Conservation (phyloP, 1,284 basidiomycete genomes). For the Neolentinus lepideus region DNA sequence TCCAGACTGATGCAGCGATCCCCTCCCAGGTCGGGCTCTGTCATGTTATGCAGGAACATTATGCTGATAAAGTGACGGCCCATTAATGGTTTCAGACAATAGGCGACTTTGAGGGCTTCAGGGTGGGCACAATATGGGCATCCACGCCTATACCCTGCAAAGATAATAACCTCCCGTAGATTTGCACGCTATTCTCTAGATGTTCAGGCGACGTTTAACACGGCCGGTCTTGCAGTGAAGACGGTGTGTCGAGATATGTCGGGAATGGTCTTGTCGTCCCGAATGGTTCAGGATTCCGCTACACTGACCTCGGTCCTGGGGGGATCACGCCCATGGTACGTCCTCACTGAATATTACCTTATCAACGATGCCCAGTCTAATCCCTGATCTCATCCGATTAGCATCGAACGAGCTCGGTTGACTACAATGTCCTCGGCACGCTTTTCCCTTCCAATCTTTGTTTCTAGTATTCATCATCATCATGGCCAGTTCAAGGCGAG, state of each 20-base stretch:
- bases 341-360: neutral
- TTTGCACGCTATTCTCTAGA: constrained; percentile 3
- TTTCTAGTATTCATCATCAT: neutral
- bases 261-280: constrained; percentile 37
- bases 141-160: constrained; percentile 44
- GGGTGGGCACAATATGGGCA: constrained; percentile 33
- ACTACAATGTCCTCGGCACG: constrained; percentile 55
- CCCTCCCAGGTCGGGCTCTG: constrained; percentile 1
- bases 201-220: neutral
- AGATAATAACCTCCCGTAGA: constrained; percentile 44
- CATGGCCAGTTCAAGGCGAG: constrained; percentile 42
- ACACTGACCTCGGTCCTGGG: constrained; percentile 53
- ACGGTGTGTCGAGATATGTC: constrained; percentile 39
- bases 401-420: constrained; percentile 45
- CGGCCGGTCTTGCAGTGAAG: constrained; percentile 27
- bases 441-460: neutral
- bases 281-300: constrained; percentile 40
- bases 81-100: neutral
- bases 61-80: no score
- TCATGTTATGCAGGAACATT: no score
- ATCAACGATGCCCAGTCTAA: neutral
- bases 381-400: constrained; percentile 9
- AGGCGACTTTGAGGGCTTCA: neutral
- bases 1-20: constrained; percentile 23
- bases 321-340: constrained; percentile 42